Percentiles rank a stretch among this genome's conserved stretches.
Conservation (phyloP, 192 early-diverging fungal genomes). For the Fimicolochytrium jonesii region DNA sequence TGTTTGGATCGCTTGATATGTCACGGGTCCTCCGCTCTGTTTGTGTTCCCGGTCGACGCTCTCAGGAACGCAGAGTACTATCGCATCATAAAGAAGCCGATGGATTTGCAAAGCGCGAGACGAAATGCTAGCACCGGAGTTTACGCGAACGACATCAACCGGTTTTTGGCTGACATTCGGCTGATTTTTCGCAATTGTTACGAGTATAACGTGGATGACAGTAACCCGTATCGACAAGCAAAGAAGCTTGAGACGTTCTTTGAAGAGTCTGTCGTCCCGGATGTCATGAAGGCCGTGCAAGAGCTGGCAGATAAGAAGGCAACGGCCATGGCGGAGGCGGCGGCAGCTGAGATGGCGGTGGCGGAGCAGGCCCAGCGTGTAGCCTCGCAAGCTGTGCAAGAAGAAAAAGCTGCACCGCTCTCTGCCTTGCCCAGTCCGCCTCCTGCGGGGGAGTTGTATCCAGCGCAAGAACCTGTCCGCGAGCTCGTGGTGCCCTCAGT, state of each 20-base stretch:
- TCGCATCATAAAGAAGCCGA: slow-evolving; percentile 55
- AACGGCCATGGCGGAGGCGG: not conserved
- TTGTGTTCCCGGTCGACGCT: slow-evolving; percentile 36
- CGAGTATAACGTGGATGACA: slow-evolving; percentile 62
- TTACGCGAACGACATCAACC: slow-evolving; percentile 46
- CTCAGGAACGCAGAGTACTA: slow-evolving; percentile 31
- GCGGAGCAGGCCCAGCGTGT: not conserved
- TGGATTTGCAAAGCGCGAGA: slow-evolving; percentile 66
- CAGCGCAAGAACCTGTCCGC: too few species aligned
- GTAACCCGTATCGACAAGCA: slow-evolving; percentile 27
- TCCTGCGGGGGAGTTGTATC: too few species aligned
- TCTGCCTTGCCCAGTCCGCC: not conserved
- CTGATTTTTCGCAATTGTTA: slow-evolving; percentile 73
- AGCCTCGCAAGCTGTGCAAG: too few species aligned
- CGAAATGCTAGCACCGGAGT: slow-evolving; percentile 50
- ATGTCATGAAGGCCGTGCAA: not conserved
- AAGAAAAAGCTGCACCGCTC: not conserved
- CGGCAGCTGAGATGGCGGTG: not conserved
- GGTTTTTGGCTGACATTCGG: slow-evolving; percentile 58
- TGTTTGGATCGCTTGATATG: slow-evolving; percentile 23
- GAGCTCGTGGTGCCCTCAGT: too few species aligned
- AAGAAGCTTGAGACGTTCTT: slow-evolving; percentile 33
- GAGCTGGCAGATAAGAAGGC: not conserved
- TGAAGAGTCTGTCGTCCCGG: slow-evolving; percentile 18
- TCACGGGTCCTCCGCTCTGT: slow-evolving; percentile 30